Conservation (phyloP, 1,284 basidiomycete species). For the Tranzscheliella williamsii region DNA sequence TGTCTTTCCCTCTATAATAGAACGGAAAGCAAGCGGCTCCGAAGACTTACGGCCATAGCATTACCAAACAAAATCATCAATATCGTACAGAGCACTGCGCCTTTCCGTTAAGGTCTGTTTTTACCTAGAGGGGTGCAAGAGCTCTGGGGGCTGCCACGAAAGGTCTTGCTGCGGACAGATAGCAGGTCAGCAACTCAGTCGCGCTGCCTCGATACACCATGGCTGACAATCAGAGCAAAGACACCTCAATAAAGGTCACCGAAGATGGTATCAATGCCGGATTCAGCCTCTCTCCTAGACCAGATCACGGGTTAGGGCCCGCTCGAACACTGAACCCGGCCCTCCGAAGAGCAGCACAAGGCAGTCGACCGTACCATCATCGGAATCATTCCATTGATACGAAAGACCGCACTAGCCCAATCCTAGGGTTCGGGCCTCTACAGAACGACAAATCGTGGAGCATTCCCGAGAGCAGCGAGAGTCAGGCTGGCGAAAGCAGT, state of each 20-base stretch:
- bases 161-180: too few species aligned
- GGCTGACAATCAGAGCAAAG: constrained; percentile 21
- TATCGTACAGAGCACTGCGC: too few species aligned
- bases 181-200: too few species aligned
- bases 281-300: constrained; percentile 29
- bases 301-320: constrained; percentile 19
- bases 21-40: too few species aligned
- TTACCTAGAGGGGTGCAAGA: too few species aligned
- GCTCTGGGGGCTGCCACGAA: too few species aligned
- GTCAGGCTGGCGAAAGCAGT: neutral
- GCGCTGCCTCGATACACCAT: too few species aligned
- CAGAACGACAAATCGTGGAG: constrained; percentile 23
- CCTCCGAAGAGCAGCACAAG: constrained; percentile 4
- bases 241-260: constrained; percentile 32
- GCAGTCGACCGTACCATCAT: constrained; percentile 19
- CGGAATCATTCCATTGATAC: constrained; percentile 43
- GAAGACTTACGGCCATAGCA: too few species aligned
- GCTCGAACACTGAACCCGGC: constrained; percentile 14
- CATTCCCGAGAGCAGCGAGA: constrained; percentile 8
- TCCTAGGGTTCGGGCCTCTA: constrained; percentile 32
- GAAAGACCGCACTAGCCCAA: constrained; percentile 43
- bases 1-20: too few species aligned
- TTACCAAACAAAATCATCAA: too few species aligned
- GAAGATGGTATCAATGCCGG: constrained; percentile 36
- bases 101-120: too few species aligned